Evolutionary conservation across 306 rosid species (phyloP).

Genomic region (Corylus americana): DNA sequence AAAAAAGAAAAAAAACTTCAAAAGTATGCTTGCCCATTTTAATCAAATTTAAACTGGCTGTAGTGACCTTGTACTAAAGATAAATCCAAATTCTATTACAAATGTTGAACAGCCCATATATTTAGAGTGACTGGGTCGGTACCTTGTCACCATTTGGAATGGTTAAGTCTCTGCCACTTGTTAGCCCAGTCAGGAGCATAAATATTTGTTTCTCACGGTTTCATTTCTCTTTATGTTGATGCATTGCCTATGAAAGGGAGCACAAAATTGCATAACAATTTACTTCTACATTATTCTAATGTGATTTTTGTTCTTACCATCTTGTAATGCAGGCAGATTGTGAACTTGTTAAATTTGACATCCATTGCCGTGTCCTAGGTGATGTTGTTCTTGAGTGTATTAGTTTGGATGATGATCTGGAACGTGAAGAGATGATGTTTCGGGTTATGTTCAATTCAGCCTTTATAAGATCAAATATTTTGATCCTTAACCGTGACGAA

Average conservation of each 20-base stretch:
- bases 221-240: constrained; percentile 25
- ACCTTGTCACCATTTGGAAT: background rate
- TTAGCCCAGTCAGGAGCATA: constrained; percentile 17
- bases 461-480: constrained; percentile 92
- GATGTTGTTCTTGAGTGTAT: constrained; percentile 97
- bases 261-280: constrained; percentile 9
- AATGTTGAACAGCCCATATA: background rate
- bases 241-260: constrained; percentile 20
- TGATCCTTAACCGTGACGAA: constrained; percentile 94
- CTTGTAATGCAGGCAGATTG: constrained; percentile 68
- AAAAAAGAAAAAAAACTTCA: background rate
- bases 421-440: constrained; percentile 89
- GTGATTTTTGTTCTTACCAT: constrained; percentile 14
- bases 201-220: background rate
- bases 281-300: constrained; percentile 17
- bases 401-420: constrained; percentile 74
- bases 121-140: background rate
- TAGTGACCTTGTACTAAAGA: background rate
- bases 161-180: constrained; percentile 4
- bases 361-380: constrained; percentile 92
- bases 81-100: background rate
- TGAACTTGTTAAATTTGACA: constrained; percentile 89
- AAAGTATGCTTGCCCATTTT: background rate
- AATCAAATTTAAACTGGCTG: constrained; percentile 3
- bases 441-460: constrained; percentile 97